Base-by-base conservation (phyloP, 208 protist genomes). In the Acanthamoeba lugdunensis region DNA sequence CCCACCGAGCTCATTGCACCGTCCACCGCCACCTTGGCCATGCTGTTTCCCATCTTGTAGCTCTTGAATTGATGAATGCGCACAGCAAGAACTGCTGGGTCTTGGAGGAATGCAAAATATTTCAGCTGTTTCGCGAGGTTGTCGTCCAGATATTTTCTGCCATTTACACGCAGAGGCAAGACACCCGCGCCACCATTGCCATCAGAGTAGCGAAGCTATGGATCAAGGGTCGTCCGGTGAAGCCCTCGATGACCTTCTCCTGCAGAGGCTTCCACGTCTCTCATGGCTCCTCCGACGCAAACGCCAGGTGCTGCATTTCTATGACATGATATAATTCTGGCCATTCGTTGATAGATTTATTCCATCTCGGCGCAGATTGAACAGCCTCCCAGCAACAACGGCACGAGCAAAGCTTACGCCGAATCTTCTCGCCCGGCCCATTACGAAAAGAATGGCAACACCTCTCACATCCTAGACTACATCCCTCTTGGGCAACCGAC, bases 1-100 rank as follows among this genome's bases (percentile, higher is more conserved):
- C 71, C 71, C 13, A 79, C 21, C 16, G 71, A 48, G 71, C 50
- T 45, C 30, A 79, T 30, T 4, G 71, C 71, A 33, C 71, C 71
- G 37, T 45, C 71, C 25, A 79, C 13, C 71, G 71, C 71, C 30
- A 79, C 37, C 71, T 79, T 79, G 28, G 33, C 71, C 16, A 79
- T 13, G 9, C 30, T 45, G 71, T 79, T 79, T 18, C 71, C 71
- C 71, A 79, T 79, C 25, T 2, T 67, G 54, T 54, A 54, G 50
- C 8, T 58, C 54, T 4, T 58, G 45, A 48, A 48, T 48, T 63
- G 23, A 16, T 14, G 23, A 25, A 25, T 5, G 13, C 4, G 4
- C 4, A 63, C 23, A 63, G 18, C 58, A 7, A n/a, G 18, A 3
- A 67, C 1, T 1, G 61, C 2, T 23, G 25, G 11, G 0, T 13